Percentiles rank a stretch among this genome's conserved stretches.
These are phyloP conservation scores for Pholiota conissans DNA, from an alignment of 768 basidiomycete genomes.

Conservation along the genomic window DNA sequence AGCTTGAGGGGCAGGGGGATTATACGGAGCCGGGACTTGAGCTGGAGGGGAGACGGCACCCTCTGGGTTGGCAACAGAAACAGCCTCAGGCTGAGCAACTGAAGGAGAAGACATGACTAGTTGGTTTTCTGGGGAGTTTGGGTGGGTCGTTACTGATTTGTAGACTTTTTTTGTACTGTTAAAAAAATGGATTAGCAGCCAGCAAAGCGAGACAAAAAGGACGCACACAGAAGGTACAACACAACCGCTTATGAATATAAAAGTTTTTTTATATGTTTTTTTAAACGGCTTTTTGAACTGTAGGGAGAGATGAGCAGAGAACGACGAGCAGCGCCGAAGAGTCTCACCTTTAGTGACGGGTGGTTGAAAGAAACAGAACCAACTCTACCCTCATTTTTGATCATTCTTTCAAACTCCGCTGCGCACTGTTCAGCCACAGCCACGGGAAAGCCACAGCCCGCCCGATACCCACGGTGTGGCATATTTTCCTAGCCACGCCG, in stretches of 20 bases:
- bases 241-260: conserved; percentile 72
- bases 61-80: conserved; percentile 50
- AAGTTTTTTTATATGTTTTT: conserved; percentile 72
- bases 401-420: conserved; percentile 42
- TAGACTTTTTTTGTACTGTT: conserved; percentile 71
- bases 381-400: conserved; percentile 31
- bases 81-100: conserved; percentile 53
- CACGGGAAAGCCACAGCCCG: conserved; percentile 14
- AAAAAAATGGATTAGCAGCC: conserved; percentile 16
- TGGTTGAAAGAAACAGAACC: conserved; percentile 50
- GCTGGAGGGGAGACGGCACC: conserved; percentile 35
- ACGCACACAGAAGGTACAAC: conserved; percentile 66
- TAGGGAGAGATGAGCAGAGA: conserved; percentile 14
- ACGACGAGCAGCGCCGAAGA: conserved; percentile 19
- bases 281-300: conserved; percentile 62
- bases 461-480: conserved; percentile 1
- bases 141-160: conserved; percentile 90
- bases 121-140: conserved; percentile 45
- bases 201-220: conserved; percentile 14
- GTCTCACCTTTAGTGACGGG: conserved; percentile 69
- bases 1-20: conserved; percentile 56
- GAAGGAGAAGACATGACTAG: conserved; percentile 59
- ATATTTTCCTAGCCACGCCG: too few species aligned
- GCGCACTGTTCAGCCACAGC: conserved; percentile 38
- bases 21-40: conserved; percentile 55